Percentiles rank a stretch among this genome's conserved stretches.
These are phyloP conservation scores for Piper betle DNA, from an alignment of 164 flowering plant genomes.

Conservation along the genomic window DNA sequence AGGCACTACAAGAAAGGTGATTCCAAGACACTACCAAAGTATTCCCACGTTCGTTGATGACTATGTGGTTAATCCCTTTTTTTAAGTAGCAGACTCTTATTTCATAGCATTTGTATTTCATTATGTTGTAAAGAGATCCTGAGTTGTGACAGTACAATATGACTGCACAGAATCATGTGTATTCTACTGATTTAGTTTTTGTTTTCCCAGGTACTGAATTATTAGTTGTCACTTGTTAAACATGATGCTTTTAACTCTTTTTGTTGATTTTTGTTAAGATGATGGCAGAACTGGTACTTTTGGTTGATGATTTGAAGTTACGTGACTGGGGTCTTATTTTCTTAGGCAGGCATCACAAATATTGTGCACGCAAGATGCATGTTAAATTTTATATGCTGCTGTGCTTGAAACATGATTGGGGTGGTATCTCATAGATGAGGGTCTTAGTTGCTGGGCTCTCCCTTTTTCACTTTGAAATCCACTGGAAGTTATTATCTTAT, in stretches of 20 bases:
- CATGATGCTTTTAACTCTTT: too few relatives aligned
- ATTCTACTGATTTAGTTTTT: too few relatives aligned
- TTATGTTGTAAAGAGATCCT: neutral
- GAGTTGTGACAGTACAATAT: neutral
- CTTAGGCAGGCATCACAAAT: neutral
- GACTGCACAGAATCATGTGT: too few relatives aligned
- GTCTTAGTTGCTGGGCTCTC: neutral
- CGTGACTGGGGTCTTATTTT: neutral
- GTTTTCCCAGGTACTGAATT: too few relatives aligned
- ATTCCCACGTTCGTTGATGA: too few relatives aligned
- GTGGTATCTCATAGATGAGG: neutral
- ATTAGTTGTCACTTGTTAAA: too few relatives aligned
- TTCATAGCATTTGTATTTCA: neutral
- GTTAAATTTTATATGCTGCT: too few relatives aligned
- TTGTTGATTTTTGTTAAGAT: too few relatives aligned
- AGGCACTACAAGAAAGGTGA: constrained; percentile 85
- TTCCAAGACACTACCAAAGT: constrained; percentile 59
- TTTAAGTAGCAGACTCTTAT: too few relatives aligned
- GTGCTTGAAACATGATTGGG: neutral
- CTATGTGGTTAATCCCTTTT: constrained; percentile 7
- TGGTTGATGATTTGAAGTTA: neutral
- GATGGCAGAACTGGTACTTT: too few relatives aligned
- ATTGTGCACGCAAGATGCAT: neutral
- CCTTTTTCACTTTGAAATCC: neutral
- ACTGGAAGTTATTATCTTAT: neutral